Conservation (phyloP, 2,329 filamentous ascomycete genomes). For the Talaromyces sp. region DNA sequence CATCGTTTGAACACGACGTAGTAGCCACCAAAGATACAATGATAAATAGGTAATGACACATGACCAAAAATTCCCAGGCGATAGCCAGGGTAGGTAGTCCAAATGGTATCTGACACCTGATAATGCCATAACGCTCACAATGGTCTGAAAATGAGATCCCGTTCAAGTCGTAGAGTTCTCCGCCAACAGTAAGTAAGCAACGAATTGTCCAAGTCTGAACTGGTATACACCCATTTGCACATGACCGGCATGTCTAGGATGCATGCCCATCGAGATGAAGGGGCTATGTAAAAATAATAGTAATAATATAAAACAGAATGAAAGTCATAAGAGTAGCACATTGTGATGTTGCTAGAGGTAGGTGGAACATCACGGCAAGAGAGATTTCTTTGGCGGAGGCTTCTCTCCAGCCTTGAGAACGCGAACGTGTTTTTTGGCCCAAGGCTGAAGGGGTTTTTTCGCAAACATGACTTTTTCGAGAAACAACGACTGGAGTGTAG, state of each 20-base stretch:
- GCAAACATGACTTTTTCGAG: slow-evolving; percentile 37
- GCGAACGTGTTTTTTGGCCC: slow-evolving; percentile 28
- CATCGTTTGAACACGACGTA: not conserved
- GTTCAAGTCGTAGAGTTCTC: no score
- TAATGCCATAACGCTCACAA: no score
- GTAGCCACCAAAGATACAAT: not conserved
- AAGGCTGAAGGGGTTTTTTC: slow-evolving; percentile 24
- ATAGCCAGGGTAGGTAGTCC: no score
- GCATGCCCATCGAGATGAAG: no score
- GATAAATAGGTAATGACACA: not conserved
- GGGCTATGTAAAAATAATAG: not conserved
- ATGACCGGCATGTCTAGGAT: not conserved
- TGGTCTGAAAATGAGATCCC: no score
- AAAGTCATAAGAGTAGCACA: not conserved
- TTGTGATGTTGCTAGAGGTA: not conserved
- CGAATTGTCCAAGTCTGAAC: not conserved
- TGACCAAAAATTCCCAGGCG: not conserved
- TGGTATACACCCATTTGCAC: not conserved
- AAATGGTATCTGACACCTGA: no score
- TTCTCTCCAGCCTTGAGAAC: slow-evolving; percentile 8
- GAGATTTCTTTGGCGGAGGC: slow-evolving; percentile 7
- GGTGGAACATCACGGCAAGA: not conserved
- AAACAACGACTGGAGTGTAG: slow-evolving; percentile 35
- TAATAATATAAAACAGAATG: not conserved
- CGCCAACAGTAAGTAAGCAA: not conserved